A percentile compares a stretch with the other conserved stretches of the same genome.
These are phyloP conservation scores for Lasiodiplodia sp. DNA, from an alignment of 2,329 filamentous ascomycete species.

Conservation along the genomic window DNA sequence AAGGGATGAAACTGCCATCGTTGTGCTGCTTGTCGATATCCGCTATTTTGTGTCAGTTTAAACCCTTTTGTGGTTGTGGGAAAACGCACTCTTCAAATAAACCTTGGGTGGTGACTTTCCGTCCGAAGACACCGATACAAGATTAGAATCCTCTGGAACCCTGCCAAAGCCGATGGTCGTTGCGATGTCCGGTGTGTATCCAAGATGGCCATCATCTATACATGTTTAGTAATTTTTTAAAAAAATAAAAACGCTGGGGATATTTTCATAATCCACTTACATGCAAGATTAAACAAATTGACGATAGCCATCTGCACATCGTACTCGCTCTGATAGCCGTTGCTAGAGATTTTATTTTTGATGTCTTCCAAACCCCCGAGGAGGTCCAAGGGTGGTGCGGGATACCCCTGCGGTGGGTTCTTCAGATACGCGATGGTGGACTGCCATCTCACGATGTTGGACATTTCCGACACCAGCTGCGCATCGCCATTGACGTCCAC, in stretches of 20 bases:
- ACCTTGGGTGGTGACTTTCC: constrained; percentile 47
- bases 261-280: constrained; percentile 27
- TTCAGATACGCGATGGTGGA: constrained; percentile 50
- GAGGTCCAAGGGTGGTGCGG: constrained; percentile 49
- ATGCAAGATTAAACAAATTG: not conserved
- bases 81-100: constrained; percentile 36
- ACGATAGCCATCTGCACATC: constrained; percentile 45
- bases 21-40: constrained; percentile 41
- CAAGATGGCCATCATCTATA: constrained; percentile 11
- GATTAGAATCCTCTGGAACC: constrained; percentile 33
- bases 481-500: constrained; percentile 44
- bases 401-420: constrained; percentile 46
- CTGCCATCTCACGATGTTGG: constrained; percentile 48
- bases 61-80: too few species aligned
- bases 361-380: constrained; percentile 47
- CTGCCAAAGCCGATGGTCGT: not conserved
- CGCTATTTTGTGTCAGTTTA: constrained; percentile 14
- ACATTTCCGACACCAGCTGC: constrained; percentile 45
- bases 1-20: constrained; percentile 42
- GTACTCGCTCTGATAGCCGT: constrained; percentile 48
- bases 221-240: not conserved
- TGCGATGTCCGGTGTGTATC: not conserved
- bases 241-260: too few species aligned
- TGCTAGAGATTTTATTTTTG: constrained; percentile 39
- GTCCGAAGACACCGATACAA: constrained; percentile 47